Conservation (phyloP, 768 basidiomycete species). For the Boletus huronensis region DNA sequence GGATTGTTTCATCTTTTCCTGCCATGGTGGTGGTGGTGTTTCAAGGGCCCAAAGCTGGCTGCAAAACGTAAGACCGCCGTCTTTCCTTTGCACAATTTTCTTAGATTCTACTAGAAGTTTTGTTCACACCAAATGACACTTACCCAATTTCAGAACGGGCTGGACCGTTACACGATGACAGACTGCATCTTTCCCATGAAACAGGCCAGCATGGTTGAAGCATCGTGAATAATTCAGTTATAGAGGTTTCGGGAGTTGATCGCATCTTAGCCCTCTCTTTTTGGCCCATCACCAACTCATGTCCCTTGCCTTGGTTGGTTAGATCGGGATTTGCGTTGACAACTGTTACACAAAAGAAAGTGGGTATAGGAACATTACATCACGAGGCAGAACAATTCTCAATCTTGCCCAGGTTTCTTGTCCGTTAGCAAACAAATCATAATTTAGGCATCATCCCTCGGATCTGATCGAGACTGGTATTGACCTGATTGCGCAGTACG, state of each 20-base stretch:
- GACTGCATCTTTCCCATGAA: not conserved
- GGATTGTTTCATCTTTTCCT: not conserved
- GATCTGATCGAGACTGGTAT: no score
- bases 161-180: not conserved
- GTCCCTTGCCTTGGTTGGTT: not conserved
- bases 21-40: not conserved
- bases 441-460: no score
- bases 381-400: not conserved
- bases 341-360: not conserved
- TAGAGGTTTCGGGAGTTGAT: not conserved
- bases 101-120: no score
- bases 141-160: not conserved
- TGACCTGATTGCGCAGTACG: slow-evolving; percentile 9
- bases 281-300: not conserved
- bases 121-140: not conserved
- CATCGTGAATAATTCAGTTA: not conserved
- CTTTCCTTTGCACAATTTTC: no score
- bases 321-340: not conserved
- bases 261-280: not conserved
- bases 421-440: no score
- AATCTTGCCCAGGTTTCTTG: not conserved
- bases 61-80: not conserved
- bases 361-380: not conserved
- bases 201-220: not conserved
- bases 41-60: not conserved